A percentile compares a stretch with the other conserved stretches of the same genome.
Conservation (phyloP, 1,284 basidiomycete genomes). For the Rhizoctonia solani region DNA sequence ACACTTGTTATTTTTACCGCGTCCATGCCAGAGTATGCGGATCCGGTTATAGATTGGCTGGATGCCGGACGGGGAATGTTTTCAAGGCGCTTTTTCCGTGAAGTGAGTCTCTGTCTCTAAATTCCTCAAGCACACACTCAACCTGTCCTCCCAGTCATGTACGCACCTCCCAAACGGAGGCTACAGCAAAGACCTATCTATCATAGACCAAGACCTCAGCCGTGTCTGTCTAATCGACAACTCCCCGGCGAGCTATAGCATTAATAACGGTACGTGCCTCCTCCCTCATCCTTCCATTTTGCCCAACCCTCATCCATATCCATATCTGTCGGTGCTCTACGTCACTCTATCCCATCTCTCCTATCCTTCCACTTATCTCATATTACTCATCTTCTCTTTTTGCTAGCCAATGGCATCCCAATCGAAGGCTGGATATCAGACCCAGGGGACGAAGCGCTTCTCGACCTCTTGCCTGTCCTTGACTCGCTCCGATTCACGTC, state of each 20-base stretch:
- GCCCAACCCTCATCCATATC: neutral
- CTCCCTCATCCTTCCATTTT: neutral
- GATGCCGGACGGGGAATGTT: slow-evolving; percentile 94
- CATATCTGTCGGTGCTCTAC: neutral
- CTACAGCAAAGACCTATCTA: slow-evolving; percentile 90
- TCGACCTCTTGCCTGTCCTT: slow-evolving; percentile 93
- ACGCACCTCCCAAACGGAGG: slow-evolving; percentile 88
- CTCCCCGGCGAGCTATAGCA: slow-evolving; percentile 89
- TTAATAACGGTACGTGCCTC: slow-evolving; percentile 90
- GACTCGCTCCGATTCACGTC: slow-evolving; percentile 95
- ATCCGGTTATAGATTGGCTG: slow-evolving; percentile 99
- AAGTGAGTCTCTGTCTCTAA: slow-evolving; percentile 61
- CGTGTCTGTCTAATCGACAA: slow-evolving; percentile 96
- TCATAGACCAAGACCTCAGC: slow-evolving; percentile 87
- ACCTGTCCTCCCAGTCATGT: slow-evolving; percentile 71
- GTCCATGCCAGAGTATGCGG: slow-evolving; percentile 98
- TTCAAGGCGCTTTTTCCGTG: slow-evolving; percentile 85
- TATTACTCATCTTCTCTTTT: slow-evolving; percentile 8
- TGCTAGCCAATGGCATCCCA: slow-evolving; percentile 91
- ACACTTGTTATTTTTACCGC: slow-evolving; percentile 98
- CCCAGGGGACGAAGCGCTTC: slow-evolving; percentile 92
- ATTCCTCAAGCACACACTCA: neutral
- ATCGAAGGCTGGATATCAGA: slow-evolving; percentile 99
- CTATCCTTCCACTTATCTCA: neutral
- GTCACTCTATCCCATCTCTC: neutral